Evolutionary conservation across 1,139 yeast species (phyloP).

Genomic region (Magnusiomyces suaveolens): DNA sequence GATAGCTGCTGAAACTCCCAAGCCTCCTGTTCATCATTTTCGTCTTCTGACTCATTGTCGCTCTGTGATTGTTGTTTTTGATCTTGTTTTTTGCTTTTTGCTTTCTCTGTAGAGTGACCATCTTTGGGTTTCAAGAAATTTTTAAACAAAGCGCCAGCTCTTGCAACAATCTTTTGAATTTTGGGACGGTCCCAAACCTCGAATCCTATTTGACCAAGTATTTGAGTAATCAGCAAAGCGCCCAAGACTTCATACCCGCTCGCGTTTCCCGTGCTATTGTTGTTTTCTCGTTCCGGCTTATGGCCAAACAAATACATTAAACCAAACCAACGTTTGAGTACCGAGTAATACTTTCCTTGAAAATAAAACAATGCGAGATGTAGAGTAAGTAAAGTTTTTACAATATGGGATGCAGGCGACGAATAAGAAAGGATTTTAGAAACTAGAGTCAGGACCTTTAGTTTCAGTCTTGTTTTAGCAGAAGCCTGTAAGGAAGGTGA

Average conservation of each 20-base stretch:
- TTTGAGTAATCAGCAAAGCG: slow-evolving; percentile 51
- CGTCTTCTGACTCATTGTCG: background rate
- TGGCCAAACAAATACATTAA: slow-evolving; percentile 47
- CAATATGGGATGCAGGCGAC: background rate
- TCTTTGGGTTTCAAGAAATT: background rate
- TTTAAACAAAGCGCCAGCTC: background rate
- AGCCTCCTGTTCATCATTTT: slow-evolving; percentile 8
- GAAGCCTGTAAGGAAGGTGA: background rate
- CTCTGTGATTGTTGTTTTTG: background rate
- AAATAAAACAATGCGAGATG: slow-evolving; percentile 79
- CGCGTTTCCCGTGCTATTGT: slow-evolving; percentile 31
- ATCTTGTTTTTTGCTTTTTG: background rate
- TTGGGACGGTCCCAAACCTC: slow-evolving; percentile 1
- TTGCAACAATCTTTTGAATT: background rate
- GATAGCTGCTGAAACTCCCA: background rate
- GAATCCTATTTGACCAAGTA: background rate
- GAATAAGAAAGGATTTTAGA: background rate
- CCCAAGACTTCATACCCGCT: slow-evolving; percentile 71
- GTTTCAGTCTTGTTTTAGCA: background rate
- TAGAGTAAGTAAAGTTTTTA: slow-evolving; percentile 28
- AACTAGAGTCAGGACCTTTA: background rate
- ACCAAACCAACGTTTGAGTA: slow-evolving; percentile 70
- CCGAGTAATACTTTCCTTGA: slow-evolving; percentile 66
- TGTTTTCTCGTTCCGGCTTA: slow-evolving; percentile 22
- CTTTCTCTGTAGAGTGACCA: background rate